Percentiles rank a stretch among this genome's conserved stretches.
phyloP scores from a whole-genome alignment of 306 rosid genomes.

The Prunus kanzakura region DNA sequence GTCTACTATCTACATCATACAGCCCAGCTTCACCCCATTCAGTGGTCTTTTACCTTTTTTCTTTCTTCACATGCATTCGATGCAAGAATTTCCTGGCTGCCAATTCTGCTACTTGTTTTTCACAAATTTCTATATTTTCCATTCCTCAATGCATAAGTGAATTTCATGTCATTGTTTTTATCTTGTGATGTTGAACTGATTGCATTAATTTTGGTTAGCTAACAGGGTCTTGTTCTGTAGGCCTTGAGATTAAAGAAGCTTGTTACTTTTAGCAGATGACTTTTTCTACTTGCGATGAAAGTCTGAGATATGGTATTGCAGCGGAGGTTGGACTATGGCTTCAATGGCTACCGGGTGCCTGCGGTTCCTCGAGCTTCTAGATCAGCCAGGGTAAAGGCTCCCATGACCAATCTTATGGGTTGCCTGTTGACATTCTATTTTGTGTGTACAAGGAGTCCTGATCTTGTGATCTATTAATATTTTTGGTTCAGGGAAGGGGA shows the following conservation, averaged over 20 bases:
- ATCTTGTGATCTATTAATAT: constrained; percentile 12
- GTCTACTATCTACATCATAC: not conserved
- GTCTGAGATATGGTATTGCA: constrained; percentile 50
- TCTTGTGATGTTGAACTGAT: not conserved
- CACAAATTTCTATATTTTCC: not conserved
- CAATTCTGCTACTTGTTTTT: not conserved
- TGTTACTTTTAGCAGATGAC: constrained; percentile 39
- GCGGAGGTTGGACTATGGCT: constrained; percentile 54
- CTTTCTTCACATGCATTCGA: not conserved
- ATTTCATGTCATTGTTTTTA: not conserved
- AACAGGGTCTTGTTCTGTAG: constrained; percentile 33
- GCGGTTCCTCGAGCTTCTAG: constrained; percentile 65
- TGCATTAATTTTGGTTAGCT: constrained; percentile 20
- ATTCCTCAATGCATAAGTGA: not conserved
- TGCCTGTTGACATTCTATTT: not conserved
- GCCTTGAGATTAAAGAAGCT: constrained; percentile 28
- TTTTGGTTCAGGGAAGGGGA: constrained; percentile 58
- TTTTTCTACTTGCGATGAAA: constrained; percentile 40
- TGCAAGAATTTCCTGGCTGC: not conserved
- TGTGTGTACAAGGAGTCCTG: constrained; percentile 12
- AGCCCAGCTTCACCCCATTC: not conserved
- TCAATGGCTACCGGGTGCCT: constrained; percentile 57
- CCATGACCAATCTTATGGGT: constrained; percentile 6
- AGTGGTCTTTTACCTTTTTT: not conserved
- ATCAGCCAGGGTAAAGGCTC: constrained; percentile 58